A percentile compares a stretch with the other conserved stretches of the same genome.
These are phyloP conservation scores for Pleurotus salmoneostramineus DNA, from an alignment of 768 basidiomycete genomes.

Conservation along the genomic window DNA sequence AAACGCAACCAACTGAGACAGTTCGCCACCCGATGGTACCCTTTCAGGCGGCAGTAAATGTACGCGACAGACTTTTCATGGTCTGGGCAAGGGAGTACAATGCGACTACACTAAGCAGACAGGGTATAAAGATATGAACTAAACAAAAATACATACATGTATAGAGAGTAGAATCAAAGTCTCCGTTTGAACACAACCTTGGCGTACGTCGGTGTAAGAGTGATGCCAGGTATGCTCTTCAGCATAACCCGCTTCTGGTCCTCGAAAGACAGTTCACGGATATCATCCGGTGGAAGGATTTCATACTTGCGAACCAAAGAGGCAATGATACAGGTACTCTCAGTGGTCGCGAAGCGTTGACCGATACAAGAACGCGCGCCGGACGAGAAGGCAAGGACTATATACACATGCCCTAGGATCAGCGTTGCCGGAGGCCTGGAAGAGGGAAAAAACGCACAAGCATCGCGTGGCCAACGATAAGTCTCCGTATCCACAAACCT, in stretches of 20 bases:
- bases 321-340: slow-evolving; percentile 38
- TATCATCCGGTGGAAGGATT: slow-evolving; percentile 32
- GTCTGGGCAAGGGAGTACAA: no score
- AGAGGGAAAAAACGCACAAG: slow-evolving; percentile 28
- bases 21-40: no score
- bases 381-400: slow-evolving; percentile 38
- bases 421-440: neutral
- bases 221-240: neutral
- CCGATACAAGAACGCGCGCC: slow-evolving; percentile 47
- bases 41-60: no score
- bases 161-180: neutral
- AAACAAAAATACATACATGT: neutral
- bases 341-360: slow-evolving; percentile 41
- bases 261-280: neutral
- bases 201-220: slow-evolving; percentile 1
- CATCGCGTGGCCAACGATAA: slow-evolving; percentile 50
- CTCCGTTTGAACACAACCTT: slow-evolving; percentile 14
- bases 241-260: slow-evolving; percentile 2
- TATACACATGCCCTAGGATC: neutral
- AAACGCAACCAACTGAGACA: no score
- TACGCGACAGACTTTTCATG: no score
- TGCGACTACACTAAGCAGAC: neutral
- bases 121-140: neutral
- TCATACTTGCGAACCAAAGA: slow-evolving; percentile 37
- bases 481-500: slow-evolving; percentile 46